Base-by-base conservation (phyloP, 225 moss, liverwort and hornwort genomes). In the Anthoceros angustus region DNA sequence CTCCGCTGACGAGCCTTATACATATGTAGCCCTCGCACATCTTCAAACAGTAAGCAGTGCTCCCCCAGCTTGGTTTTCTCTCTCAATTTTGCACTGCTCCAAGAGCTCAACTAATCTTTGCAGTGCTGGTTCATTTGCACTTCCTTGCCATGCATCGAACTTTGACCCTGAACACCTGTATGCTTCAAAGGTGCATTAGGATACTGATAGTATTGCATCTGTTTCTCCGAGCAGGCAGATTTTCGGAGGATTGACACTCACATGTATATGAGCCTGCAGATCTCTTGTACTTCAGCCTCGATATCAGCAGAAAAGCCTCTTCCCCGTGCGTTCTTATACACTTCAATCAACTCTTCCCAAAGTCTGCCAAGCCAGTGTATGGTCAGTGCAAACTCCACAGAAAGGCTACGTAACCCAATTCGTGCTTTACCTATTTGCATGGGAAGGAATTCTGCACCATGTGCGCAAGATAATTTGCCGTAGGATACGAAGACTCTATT, bases 391-490 rank as follows among this genome's bases (percentile, higher is more conserved):
- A 7, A 8, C 18, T 18, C 18, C 55, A 15, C 55, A 55, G 14
- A 15, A 5, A 12, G 46, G 12, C 16, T 18, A 15, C 55, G 14
- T 18, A 55, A 20, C n/a, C 46, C 23, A 20, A 8, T 7, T 7
- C 7, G 55, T 18, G 14, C 55, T 7, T 15, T 78, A 93, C 98
- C 92, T 89, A 14, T 72, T 65, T 68, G 80, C 79, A 77, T 92
- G 92, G 23, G 75, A 84, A 68, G 89, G 87, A 66, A 98, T 86
- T 65, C 98, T 80, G 25, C 89, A 88, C 98, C 98, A 98, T 10
- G 98, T 86, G 70, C 62, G 79, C 62, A 63, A 77, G 49, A 98
- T 74, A 69, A 98, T 66, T 24, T 77, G 73, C 71, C 80, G 46
- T 45, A 98, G 81, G 68, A 71, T 83, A 43, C 68, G 62, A 72